Percentiles rank a stretch among this genome's conserved stretches.
These are phyloP conservation scores for Gomphus sp. DNA, from an alignment of 1,284 basidiomycete genomes.

Conservation along the genomic window DNA sequence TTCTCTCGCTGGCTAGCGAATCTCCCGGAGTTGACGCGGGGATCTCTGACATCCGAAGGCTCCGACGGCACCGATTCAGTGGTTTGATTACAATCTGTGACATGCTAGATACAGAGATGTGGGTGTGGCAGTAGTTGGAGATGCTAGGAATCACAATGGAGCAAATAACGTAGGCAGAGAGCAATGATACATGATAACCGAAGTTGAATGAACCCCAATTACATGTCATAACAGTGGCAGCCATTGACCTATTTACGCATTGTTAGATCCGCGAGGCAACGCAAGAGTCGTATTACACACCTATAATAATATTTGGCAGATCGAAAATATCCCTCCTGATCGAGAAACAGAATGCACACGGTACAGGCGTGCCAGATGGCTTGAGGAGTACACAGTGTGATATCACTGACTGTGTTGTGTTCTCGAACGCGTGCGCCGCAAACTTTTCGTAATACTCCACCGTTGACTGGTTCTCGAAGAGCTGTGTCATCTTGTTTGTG, in stretches of 20 bases:
- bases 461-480: constrained; percentile 84
- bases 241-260: constrained; percentile 56
- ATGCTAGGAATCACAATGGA: background rate
- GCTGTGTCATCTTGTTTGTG: constrained; percentile 28
- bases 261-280: background rate
- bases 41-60: background rate
- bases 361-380: constrained; percentile 73
- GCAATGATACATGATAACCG: background rate
- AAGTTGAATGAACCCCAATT: background rate
- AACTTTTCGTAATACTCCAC: constrained; percentile 97
- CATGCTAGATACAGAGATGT: background rate
- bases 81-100: constrained; percentile 1
- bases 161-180: constrained; percentile 4
- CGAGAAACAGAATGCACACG: constrained; percentile 88
- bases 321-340: constrained; percentile 87
- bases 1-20: background rate
- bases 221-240: constrained; percentile 51
- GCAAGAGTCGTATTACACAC: constrained; percentile 26
- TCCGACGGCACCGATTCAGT: no score
- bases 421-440: constrained; percentile 90
- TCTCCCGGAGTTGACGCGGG: background rate
- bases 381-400: constrained; percentile 83
- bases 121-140: background rate
- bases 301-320: constrained; percentile 80
- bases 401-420: constrained; percentile 91